Evolutionary conservation across 208 protist species (phyloP).

Genomic region (Leishmania tropica): DNA sequence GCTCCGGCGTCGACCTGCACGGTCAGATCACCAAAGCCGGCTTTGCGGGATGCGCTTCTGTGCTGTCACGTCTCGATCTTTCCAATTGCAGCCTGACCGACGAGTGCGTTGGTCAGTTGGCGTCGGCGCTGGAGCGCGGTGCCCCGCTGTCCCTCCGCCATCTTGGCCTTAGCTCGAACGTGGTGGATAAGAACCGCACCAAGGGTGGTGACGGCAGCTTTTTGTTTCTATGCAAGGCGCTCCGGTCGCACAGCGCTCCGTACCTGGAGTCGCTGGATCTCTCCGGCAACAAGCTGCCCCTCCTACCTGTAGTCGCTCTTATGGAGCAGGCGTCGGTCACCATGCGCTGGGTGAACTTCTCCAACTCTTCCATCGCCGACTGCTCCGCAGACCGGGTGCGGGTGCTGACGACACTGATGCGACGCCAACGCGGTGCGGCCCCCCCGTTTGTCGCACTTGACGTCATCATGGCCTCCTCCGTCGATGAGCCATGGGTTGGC

Average conservation of each 20-base stretch:
- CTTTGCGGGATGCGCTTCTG: conserved; percentile 26
- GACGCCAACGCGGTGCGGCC: conserved; percentile 34
- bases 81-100: conserved; percentile 43
- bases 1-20: conserved; percentile 25
- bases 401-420: conserved; percentile 52
- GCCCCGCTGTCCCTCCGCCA: conserved; percentile 44
- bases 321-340: conserved; percentile 59
- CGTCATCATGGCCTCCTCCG: conserved; percentile 18
- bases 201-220: conserved; percentile 38
- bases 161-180: conserved; percentile 52
- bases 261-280: conserved; percentile 58
- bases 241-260: conserved; percentile 54
- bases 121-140: conserved; percentile 39
- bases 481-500: conserved; percentile 17
- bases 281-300: conserved; percentile 49
- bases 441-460: conserved; percentile 22
- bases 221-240: conserved; percentile 64
- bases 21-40: conserved; percentile 34
- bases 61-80: conserved; percentile 39
- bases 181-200: conserved; percentile 33
- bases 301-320: conserved; percentile 55
- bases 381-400: conserved; percentile 35
- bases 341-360: conserved; percentile 45
- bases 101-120: conserved; percentile 47
- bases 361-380: conserved; percentile 53